Conservation (phyloP, 176 grass and related monocot genomes). For the Cenchrus fungigraminus region DNA sequence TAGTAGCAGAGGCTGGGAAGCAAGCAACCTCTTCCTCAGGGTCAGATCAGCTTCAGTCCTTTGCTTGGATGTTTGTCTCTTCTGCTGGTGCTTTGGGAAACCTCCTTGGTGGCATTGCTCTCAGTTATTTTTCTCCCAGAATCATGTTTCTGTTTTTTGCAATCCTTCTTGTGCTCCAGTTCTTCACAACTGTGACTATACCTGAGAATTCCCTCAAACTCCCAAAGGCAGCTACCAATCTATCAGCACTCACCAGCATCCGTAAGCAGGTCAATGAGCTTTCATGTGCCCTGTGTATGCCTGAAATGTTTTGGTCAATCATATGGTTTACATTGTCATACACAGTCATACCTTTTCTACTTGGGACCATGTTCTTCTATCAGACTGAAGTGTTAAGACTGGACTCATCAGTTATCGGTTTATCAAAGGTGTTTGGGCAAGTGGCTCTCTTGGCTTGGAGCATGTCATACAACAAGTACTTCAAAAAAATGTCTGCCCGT, state of each 20-base stretch:
- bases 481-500: slow-evolving; percentile 65
- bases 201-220: slow-evolving; percentile 84
- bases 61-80: slow-evolving; percentile 84
- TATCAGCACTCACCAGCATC: slow-evolving; percentile 57
- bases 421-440: slow-evolving; percentile 94
- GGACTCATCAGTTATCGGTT: slow-evolving; percentile 80
- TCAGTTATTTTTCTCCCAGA: slow-evolving; percentile 72
- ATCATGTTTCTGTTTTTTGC: slow-evolving; percentile 79
- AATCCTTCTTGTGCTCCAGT: slow-evolving; percentile 74
- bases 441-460: slow-evolving; percentile 78
- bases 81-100: slow-evolving; percentile 89
- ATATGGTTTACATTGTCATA: slow-evolving; percentile 86
- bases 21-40: slow-evolving; percentile 45
- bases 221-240: slow-evolving; percentile 55
- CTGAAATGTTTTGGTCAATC: slow-evolving; percentile 70
- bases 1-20: slow-evolving; percentile 86
- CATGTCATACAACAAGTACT: slow-evolving; percentile 79
- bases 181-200: slow-evolving; percentile 64
- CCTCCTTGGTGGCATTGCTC: slow-evolving; percentile 81
- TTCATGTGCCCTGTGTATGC: slow-evolving; percentile 53
- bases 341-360: slow-evolving; percentile 71
- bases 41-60: slow-evolving; percentile 86
- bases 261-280: slow-evolving; percentile 80
- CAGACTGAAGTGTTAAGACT: slow-evolving; percentile 86
- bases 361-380: slow-evolving; percentile 97